Percentiles rank a stretch among this genome's conserved stretches.
phyloP scores from a whole-genome alignment of 768 basidiomycete species.

The Hortiboletus flavorubellus region DNA sequence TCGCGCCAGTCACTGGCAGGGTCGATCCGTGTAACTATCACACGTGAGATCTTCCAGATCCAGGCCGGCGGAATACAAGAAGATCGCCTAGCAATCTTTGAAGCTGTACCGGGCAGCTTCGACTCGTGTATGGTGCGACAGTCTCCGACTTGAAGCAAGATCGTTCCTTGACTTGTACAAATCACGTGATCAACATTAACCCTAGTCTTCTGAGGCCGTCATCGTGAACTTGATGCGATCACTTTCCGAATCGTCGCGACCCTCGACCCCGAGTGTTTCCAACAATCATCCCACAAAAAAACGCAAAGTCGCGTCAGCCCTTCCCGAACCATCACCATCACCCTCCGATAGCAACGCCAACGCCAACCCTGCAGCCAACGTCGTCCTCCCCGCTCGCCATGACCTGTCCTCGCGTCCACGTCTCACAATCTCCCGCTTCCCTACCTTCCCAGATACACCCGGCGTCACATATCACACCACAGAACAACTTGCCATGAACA shows the following conservation, averaged over 20 bases:
- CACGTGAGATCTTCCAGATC: neutral
- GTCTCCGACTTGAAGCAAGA: no score
- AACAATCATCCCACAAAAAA: conserved; percentile 34
- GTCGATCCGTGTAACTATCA: neutral
- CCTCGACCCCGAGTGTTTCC: conserved; percentile 28
- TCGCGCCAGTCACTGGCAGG: no score
- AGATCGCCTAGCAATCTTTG: neutral
- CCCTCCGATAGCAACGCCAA: conserved; percentile 51
- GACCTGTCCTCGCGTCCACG: conserved; percentile 69
- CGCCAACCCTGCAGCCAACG: conserved; percentile 36
- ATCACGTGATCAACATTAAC: conserved; percentile 20
- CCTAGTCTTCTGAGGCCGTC: neutral
- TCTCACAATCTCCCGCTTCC: conserved; percentile 72
- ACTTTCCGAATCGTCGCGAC: conserved; percentile 31
- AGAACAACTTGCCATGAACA: conserved; percentile 69
- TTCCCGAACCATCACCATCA: conserved; percentile 48
- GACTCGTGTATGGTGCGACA: neutral
- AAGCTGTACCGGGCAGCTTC: neutral
- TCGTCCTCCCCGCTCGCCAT: conserved; percentile 60
- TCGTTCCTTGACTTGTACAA: neutral
- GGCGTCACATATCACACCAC: conserved; percentile 59
- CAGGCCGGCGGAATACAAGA: no score
- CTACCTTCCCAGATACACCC: conserved; percentile 58
- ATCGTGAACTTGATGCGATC: conserved; percentile 7
- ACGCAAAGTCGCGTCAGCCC: conserved; percentile 51